phyloP scores from a whole-genome alignment of 2,329 filamentous ascomycete species.

The Talaromyces sp. region DNA sequence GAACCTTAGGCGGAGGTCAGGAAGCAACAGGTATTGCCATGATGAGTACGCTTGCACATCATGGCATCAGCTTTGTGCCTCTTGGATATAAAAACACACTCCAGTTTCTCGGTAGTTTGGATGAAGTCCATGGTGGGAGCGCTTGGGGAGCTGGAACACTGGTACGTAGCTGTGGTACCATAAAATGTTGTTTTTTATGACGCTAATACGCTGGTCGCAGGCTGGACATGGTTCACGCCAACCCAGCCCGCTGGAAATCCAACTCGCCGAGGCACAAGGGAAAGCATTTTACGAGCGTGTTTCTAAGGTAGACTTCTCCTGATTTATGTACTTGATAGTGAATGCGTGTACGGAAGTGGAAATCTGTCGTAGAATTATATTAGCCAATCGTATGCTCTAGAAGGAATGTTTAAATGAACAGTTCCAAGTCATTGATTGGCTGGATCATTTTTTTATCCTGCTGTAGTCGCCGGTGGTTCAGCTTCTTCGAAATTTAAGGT shows the following conservation, averaged over 20 bases:
- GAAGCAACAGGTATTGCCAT: slow-evolving; percentile 76
- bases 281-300: slow-evolving; percentile 75
- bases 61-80: slow-evolving; percentile 92
- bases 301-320: slow-evolving; percentile 64
- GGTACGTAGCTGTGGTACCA: slow-evolving; percentile 47
- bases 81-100: slow-evolving; percentile 85
- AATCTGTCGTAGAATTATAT: no score
- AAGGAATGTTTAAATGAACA: no score
- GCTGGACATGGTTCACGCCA: slow-evolving; percentile 71
- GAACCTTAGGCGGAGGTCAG: slow-evolving; percentile 79
- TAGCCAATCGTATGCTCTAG: no score
- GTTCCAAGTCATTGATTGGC: no score
- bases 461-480: no score
- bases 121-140: slow-evolving; percentile 77
- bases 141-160: slow-evolving; percentile 96
- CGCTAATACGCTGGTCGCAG: slow-evolving; percentile 26
- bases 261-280: slow-evolving; percentile 76
- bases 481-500: no score
- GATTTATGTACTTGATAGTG: no score
- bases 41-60: slow-evolving; percentile 83
- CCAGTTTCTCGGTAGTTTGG: slow-evolving; percentile 60
- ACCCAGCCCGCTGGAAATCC: slow-evolving; percentile 68
- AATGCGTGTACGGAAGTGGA: no score
- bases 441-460: no score
- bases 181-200: no score